Conservation (phyloP, 169 alveolate species). For the Theileria parva region DNA sequence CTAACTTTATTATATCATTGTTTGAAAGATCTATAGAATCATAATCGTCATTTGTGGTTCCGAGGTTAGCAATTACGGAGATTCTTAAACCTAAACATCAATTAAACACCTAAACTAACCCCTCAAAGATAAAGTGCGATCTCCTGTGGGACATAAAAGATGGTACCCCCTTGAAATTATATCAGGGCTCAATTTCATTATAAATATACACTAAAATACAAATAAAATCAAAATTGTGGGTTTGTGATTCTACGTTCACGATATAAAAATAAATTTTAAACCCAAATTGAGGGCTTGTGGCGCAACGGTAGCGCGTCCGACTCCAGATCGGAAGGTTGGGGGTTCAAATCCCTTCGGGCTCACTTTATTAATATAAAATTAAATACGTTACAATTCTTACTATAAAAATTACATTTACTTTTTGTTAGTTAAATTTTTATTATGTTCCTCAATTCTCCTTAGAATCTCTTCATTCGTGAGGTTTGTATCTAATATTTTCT, state of each 20-base stretch:
- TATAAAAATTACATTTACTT: background rate
- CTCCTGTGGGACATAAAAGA: conserved; percentile 59
- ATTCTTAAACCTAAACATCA: conserved; percentile 77
- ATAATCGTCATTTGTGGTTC: conserved; percentile 87
- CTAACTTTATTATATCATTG: conserved; percentile 85
- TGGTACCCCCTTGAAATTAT: conserved; percentile 47
- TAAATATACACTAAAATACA: background rate
- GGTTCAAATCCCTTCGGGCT: conserved; percentile 93
- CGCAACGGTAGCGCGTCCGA: conserved; percentile 94
- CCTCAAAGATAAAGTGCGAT: conserved; percentile 59
- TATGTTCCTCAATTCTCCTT: conserved; percentile 17
- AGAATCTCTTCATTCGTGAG: conserved; percentile 63
- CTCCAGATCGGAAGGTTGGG: conserved; percentile 94
- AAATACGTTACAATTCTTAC: background rate
- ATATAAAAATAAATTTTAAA: background rate
- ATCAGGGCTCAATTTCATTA: conserved; percentile 56
- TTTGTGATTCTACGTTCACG: background rate
- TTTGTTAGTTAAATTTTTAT: background rate
- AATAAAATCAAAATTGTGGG: background rate
- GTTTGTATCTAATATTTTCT: background rate
- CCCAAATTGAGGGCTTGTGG: conserved; percentile 80
- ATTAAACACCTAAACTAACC: conserved; percentile 34
- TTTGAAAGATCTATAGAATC: conserved; percentile 87
- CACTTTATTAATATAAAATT: conserved; percentile 42
- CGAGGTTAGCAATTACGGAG: conserved; percentile 83